These are phyloP conservation scores for Hyphochytrium catenoides DNA, from an alignment of 352 stramenopile species.

Conservation along the genomic window DNA sequence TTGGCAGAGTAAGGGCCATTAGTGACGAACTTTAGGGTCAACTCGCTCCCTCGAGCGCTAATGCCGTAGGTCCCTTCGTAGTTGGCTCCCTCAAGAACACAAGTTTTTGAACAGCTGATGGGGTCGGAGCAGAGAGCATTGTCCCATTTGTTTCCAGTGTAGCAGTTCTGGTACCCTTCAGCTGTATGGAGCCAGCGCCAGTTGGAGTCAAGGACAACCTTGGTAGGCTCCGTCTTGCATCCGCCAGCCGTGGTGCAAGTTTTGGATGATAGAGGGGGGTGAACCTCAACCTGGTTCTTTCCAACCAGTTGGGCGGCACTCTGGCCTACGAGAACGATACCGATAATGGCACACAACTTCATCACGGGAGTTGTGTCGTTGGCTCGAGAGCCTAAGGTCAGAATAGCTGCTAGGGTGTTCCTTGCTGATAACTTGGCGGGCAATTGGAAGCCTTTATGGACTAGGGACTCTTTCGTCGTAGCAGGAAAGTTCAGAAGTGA, in stretches of 20 bases:
- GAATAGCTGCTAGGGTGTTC: no score
- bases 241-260: slow-evolving; percentile 17
- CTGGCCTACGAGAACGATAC: not conserved
- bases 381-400: not conserved
- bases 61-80: slow-evolving; percentile 38
- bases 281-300: slow-evolving; percentile 18
- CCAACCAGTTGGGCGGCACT: slow-evolving; percentile 19
- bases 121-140: slow-evolving; percentile 20
- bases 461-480: no score
- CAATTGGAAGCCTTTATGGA: no score
- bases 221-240: slow-evolving; percentile 19
- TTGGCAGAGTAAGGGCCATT: slow-evolving; percentile 23
- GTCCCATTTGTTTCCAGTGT: slow-evolving; percentile 28
- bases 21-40: slow-evolving; percentile 28
- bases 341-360: not conserved
- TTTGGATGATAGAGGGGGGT: slow-evolving; percentile 21
- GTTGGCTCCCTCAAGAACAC: slow-evolving; percentile 28
- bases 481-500: no score
- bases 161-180: slow-evolving; percentile 34
- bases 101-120: slow-evolving; percentile 21
- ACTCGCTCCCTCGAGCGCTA: slow-evolving; percentile 15
- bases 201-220: slow-evolving; percentile 37
- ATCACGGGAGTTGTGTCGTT: not conserved
- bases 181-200: slow-evolving; percentile 39
- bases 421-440: no score